Base-by-base conservation (phyloP, 805 yeast species). In the Diddensiella santjacobensis region DNA sequence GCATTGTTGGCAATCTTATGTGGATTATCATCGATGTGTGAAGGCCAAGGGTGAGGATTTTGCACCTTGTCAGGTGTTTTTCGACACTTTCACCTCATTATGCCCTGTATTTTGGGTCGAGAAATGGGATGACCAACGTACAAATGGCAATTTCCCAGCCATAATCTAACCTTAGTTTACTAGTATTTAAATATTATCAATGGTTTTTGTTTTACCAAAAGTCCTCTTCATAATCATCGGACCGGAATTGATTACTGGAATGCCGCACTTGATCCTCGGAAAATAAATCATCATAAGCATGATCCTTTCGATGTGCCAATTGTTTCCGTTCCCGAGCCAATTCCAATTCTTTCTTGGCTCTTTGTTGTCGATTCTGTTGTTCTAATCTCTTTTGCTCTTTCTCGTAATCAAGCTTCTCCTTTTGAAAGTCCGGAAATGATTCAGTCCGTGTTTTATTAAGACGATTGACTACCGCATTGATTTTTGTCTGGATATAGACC, bases 1-100 rank as follows among this genome's bases (percentile, higher is more conserved):
- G 76, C 96, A 91, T 79, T 93, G 98, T 79, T 95, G 91, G 83
- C 97, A 91, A 77, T 79, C 91, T 61, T 93, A 91, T 76, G 88
- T 93, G 65, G 99, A 93, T 73, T 93, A 91, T 82, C 93, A 86
- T 84, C 90, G 89, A 73, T 93, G 99, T 78, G 81, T 93, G 68
- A 85, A 83, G 65, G 88, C 90, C 59, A 91, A 91, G 76, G 99
- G 99, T 67, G 97, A 91, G 74, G 98, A 90, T 54, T 93, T 93
- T 67, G 96, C 90, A 63, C 98, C 98, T 66, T 93, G 99, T 74
- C 79, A 89, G 73, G 90, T 87, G 62, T 93, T 93, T 77, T 87
- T 80, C 82, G 84, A 80, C 72, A 87, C 97, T 49, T 93, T 79
- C 79, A 80, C 84, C 61, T 80, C 96, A 20, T 75, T 71, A 52